A percentile compares a stretch with the other conserved stretches of the same genome.
Conservation (phyloP, 1,284 basidiomycete genomes). For the Irpex sp. region DNA sequence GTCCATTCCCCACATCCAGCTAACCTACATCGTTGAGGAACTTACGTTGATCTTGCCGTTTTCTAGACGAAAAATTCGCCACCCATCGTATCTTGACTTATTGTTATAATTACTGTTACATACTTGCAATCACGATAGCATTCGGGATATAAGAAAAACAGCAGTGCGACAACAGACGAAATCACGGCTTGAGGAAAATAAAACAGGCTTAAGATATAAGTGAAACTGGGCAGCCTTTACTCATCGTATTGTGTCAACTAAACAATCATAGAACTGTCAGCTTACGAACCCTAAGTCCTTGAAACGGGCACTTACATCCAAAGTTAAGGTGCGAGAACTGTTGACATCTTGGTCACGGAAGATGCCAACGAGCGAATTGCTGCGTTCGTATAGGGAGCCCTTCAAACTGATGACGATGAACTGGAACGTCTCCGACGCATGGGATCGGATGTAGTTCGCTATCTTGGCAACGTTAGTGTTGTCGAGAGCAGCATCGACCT, state of each 20-base stretch:
- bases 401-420: conserved; percentile 98
- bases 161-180: not conserved
- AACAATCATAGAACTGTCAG: conserved; percentile 4
- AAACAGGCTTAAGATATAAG: not conserved
- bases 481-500: conserved; percentile 96
- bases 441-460: conserved; percentile 84
- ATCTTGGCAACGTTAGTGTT: conserved; percentile 95
- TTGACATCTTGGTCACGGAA: conserved; percentile 93
- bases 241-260: conserved; percentile 44
- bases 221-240: conserved; percentile 7
- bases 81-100: not conserved
- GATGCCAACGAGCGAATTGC: conserved; percentile 90
- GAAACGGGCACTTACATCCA: conserved; percentile 67
- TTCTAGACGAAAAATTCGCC: not conserved
- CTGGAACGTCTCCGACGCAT: conserved; percentile 82
- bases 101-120: not conserved
- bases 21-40: not conserved
- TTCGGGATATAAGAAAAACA: not conserved
- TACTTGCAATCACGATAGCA: not conserved
- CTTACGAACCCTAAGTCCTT: not conserved
- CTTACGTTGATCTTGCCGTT: not conserved
- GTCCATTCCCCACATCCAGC: not conserved
- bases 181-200: not conserved
- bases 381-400: conserved; percentile 86
- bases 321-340: conserved; percentile 83